These are phyloP conservation scores for Fusarium dlaminii DNA, from an alignment of 2,329 filamentous ascomycete genomes.

Conservation along the genomic window DNA sequence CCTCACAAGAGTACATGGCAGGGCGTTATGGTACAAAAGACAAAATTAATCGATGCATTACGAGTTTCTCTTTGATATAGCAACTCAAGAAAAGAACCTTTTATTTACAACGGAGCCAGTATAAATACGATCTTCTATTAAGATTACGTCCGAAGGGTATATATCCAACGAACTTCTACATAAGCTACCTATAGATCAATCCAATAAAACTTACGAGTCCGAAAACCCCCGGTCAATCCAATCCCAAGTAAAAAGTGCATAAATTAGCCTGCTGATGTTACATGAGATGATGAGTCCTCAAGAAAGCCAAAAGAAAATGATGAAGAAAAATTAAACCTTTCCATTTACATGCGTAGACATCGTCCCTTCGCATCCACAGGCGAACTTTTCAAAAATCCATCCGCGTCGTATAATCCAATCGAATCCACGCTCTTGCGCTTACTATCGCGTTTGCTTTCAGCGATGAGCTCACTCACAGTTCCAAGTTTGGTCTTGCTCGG, in stretches of 20 bases:
- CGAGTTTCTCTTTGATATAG: background rate
- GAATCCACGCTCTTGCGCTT: conserved; percentile 50
- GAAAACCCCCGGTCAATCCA: background rate
- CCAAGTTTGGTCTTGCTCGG: conserved; percentile 36
- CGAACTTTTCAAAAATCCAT: conserved; percentile 57
- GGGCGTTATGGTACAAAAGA: conserved; percentile 33
- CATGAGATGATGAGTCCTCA: conserved; percentile 4
- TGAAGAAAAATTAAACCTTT: background rate
- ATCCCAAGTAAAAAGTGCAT: conserved; percentile 10
- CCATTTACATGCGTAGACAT: conserved; percentile 42
- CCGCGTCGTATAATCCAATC: conserved; percentile 55
- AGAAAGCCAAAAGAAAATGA: conserved; percentile 8
- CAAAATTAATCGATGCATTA: conserved; percentile 1
- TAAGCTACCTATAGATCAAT: conserved; percentile 19
- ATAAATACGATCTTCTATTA: conserved; percentile 31
- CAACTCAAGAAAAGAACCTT: background rate
- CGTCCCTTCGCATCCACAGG: conserved; percentile 48
- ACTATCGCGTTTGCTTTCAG: conserved; percentile 36
- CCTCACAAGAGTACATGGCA: conserved; percentile 18
- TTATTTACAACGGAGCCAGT: background rate
- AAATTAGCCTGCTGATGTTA: conserved; percentile 11
- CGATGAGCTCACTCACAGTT: conserved; percentile 41
- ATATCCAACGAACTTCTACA: conserved; percentile 33
- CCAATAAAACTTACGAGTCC: background rate
- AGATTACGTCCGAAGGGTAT: conserved; percentile 39